Percentiles rank a stretch among this genome's conserved stretches.
Conservation (phyloP, 2,329 filamentous ascomycete genomes). For the Domatiomyces catenatus region DNA sequence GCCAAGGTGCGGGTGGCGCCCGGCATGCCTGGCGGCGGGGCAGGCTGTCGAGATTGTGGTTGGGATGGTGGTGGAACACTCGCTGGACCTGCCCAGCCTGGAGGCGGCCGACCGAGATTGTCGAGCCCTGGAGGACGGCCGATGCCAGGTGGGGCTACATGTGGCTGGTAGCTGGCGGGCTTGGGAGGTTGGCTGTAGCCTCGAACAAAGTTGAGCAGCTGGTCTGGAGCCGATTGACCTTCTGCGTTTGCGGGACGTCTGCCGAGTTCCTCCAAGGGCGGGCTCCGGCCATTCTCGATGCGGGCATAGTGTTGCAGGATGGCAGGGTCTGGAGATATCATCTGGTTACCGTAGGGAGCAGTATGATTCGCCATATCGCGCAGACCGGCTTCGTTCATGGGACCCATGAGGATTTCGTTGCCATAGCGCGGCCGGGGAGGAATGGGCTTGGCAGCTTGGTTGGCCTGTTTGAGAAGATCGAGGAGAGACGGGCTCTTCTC, state of each 20-base stretch:
- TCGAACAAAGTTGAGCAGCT: background rate
- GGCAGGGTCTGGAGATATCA: background rate
- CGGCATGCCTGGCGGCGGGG: slow-evolving; percentile 14
- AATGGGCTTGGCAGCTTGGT: slow-evolving; percentile 13
- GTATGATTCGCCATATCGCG: background rate
- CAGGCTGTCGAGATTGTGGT: slow-evolving; percentile 9
- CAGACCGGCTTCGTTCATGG: background rate
- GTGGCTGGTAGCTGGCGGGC: background rate
- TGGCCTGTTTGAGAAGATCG: slow-evolving; percentile 14
- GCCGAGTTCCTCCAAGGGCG: background rate
- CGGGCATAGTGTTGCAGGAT: background rate
- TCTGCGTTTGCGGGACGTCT: background rate
- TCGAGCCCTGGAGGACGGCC: background rate
- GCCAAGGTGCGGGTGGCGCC: background rate
- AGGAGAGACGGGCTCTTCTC: slow-evolving; percentile 14
- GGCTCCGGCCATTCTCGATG: background rate
- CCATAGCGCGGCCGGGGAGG: slow-evolving; percentile 8
- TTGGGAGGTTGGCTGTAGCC: background rate
- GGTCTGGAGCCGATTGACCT: background rate
- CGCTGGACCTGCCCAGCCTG: slow-evolving; percentile 2
- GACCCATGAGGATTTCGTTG: background rate
- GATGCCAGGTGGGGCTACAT: background rate
- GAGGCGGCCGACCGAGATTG: background rate
- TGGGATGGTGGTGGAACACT: slow-evolving; percentile 9
- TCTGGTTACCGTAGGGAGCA: background rate